Conservation (phyloP, 164 flowering plant genomes). For the Piper longum region DNA sequence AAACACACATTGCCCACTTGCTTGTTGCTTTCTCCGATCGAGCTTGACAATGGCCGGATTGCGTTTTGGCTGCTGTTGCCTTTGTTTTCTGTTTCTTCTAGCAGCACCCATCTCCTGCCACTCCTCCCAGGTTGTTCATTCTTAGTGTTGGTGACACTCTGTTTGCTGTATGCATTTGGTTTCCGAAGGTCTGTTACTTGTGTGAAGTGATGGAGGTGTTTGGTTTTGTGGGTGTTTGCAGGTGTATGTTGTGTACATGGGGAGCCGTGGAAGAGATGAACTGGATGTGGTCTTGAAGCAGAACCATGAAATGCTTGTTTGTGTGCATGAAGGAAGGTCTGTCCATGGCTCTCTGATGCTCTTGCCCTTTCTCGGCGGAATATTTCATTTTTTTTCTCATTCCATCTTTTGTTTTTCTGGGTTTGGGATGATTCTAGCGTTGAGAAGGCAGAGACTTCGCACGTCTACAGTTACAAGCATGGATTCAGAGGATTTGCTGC, state of each 20-base stretch:
- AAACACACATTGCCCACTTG: neutral
- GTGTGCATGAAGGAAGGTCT: conserved; percentile 57
- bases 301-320: conserved; percentile 44
- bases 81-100: conserved; percentile 4
- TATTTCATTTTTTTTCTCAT: neutral
- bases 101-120: conserved; percentile 2
- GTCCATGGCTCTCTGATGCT: neutral
- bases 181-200: neutral
- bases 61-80: neutral
- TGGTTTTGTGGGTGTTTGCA: conserved; percentile 11
- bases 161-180: neutral
- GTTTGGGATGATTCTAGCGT: conserved; percentile 17
- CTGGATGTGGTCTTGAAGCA: conserved; percentile 35
- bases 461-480: conserved; percentile 55
- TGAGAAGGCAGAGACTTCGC: conserved; percentile 49
- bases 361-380: neutral
- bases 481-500: conserved; percentile 82
- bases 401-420: neutral
- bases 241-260: conserved; percentile 77
- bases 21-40: neutral
- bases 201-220: neutral
- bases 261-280: conserved; percentile 26
- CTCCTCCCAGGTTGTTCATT: conserved; percentile 9
- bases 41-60: conserved; percentile 3
- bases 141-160: neutral